Conservation (phyloP, 805 yeast genomes). For the Starmerella geochares region DNA sequence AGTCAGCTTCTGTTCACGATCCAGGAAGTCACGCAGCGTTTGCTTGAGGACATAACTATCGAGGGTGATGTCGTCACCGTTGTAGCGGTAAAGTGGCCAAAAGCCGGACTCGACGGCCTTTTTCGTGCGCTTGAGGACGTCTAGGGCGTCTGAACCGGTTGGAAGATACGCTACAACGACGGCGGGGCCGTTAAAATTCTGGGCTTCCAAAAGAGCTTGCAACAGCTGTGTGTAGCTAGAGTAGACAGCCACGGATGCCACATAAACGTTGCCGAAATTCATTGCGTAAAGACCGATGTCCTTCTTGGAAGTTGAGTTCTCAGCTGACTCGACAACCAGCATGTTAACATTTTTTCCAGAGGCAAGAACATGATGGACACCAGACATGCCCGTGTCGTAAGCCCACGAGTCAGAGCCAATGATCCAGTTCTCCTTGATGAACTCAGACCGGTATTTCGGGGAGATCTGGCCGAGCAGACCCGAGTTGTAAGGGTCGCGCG, state of each 20-base stretch:
- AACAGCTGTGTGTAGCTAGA: slow-evolving; percentile 87
- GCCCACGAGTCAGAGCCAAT: slow-evolving; percentile 95
- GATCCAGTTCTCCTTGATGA: slow-evolving; percentile 49
- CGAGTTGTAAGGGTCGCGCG: slow-evolving; percentile 35
- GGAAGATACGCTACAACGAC: slow-evolving; percentile 86
- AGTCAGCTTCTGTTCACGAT: slow-evolving; percentile 80
- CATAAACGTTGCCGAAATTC: slow-evolving; percentile 82
- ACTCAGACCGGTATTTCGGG: slow-evolving; percentile 30
- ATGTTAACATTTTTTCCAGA: slow-evolving; percentile 71
- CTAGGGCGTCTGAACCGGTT: slow-evolving; percentile 53
- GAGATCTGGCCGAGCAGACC: slow-evolving; percentile 16
- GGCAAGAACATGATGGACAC: slow-evolving; percentile 73
- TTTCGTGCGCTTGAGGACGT: slow-evolving; percentile 76
- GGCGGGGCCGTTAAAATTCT: slow-evolving; percentile 79
- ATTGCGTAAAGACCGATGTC: slow-evolving; percentile 90
- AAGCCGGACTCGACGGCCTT: slow-evolving; percentile 85
- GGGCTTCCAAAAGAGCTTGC: slow-evolving; percentile 84
- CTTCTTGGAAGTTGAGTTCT: slow-evolving; percentile 51
- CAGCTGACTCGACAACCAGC: slow-evolving; percentile 79
- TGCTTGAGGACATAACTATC: slow-evolving; percentile 76
- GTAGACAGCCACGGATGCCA: slow-evolving; percentile 89
- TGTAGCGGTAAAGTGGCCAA: slow-evolving; percentile 88
- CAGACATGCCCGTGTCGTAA: slow-evolving; percentile 82
- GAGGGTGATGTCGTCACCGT: slow-evolving; percentile 56
- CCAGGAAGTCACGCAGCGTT: slow-evolving; percentile 68